A percentile compares a stretch with the other conserved stretches of the same genome.
Conservation (phyloP, 140 eudicot species). For the Bidens hawaiensis region DNA sequence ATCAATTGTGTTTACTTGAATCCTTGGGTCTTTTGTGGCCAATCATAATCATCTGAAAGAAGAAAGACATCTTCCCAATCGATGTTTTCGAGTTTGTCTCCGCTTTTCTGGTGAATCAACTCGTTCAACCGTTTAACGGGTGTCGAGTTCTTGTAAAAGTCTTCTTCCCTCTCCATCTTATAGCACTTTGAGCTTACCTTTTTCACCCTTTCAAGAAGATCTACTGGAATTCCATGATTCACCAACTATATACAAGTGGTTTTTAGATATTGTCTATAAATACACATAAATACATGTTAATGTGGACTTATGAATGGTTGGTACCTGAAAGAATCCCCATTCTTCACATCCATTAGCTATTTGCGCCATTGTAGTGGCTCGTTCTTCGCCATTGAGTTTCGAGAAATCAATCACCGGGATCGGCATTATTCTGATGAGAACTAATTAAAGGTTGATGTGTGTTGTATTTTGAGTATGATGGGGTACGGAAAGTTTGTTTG, state of each 20-base stretch:
- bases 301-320: no score
- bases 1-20: slow-evolving; percentile 52
- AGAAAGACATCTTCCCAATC: slow-evolving; percentile 91
- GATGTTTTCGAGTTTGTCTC: slow-evolving; percentile 45
- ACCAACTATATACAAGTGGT: slow-evolving; percentile 38
- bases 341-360: slow-evolving; percentile 67
- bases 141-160: slow-evolving; percentile 50
- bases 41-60: slow-evolving; percentile 57
- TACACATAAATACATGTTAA: neutral
- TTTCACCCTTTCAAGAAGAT: slow-evolving; percentile 81
- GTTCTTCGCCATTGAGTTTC: slow-evolving; percentile 55
- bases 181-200: slow-evolving; percentile 54
- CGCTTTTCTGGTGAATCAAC: slow-evolving; percentile 37
- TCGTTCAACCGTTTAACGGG: slow-evolving; percentile 56
- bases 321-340: slow-evolving; percentile 94
- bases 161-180: slow-evolving; percentile 66
- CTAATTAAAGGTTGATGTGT: neutral
- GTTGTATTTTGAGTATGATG: slow-evolving; percentile 2
- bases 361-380: slow-evolving; percentile 55
- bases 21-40: slow-evolving; percentile 59
- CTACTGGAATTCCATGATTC: slow-evolving; percentile 84
- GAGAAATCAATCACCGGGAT: slow-evolving; percentile 88
- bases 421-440: slow-evolving; percentile 45
- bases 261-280: neutral
- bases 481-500: neutral